Evolutionary conservation across 1,284 basidiomycete genomes (phyloP), one percentile per base, ranked within the genome.

Genomic region (Ustilago bromivora): DNA sequence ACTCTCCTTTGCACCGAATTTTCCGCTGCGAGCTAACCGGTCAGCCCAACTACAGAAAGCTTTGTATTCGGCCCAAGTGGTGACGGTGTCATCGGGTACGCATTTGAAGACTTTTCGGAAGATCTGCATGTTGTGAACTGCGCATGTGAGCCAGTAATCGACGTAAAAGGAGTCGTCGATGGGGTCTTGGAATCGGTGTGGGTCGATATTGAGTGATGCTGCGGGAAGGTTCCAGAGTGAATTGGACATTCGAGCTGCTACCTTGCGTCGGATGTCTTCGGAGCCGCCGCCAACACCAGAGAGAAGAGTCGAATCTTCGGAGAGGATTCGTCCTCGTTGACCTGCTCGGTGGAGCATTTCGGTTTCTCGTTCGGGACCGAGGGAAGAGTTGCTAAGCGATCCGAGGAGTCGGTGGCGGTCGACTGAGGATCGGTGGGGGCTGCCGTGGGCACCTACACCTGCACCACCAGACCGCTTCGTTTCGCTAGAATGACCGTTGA

Each of bases 1-100:
- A 13, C 57, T 65, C 55, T 77, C 75, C 31, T 77, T 77, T 15
- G 71, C 66, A 2, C 67, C 64, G 56, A 77, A 77, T 34, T 70
- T 73, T 53, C 75, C 75, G 19, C 76, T 78, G 2, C 69, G 59
- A 1, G 71, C 72, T 36, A 84, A 52, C 0, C 83, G 68, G 53
- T 81, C 76, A 17, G 68, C 47, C 83, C 83, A 85, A 0, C 74
- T 67, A 13, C 54, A 58, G 36, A 78, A 84, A 7, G 70, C 70
- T 70, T 85, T 86, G 72, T 84, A 86, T 57, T 82, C 82, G 17
- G 72, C 70, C 84, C 84, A 86, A 13, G 84, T 85, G 49, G 75
- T 83, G 12, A 85, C 79, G 46, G 75, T 81, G 60, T 86, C 82
- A 64, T 86, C 84, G 2, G 84, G 84, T 8, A 84, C 79, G 46